Percentiles rank a stretch among this genome's conserved stretches.
phyloP scores from a whole-genome alignment of 2,329 filamentous ascomycete species.

The Alternaria consortialis region DNA sequence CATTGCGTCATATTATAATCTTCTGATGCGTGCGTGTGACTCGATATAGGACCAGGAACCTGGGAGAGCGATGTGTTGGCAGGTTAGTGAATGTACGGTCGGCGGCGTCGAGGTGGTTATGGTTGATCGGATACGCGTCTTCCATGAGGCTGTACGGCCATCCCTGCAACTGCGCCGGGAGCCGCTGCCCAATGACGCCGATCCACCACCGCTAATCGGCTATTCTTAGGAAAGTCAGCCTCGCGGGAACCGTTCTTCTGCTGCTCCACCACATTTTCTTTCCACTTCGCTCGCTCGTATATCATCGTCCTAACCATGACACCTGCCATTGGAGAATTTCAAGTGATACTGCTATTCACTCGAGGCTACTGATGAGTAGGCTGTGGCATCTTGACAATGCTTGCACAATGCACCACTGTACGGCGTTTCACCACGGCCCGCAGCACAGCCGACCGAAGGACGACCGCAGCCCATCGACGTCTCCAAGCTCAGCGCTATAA shows the following conservation, averaged over 20 bases:
- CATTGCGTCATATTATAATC: conserved; percentile 63
- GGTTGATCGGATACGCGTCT: conserved; percentile 17
- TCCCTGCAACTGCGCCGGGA: conserved; percentile 21
- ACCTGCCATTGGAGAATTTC: not conserved
- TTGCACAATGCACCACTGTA: conserved; percentile 11
- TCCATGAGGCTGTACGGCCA: conserved; percentile 17
- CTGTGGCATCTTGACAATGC: conserved; percentile 5
- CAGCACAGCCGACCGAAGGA: conserved; percentile 14
- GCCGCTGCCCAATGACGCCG: conserved; percentile 19
- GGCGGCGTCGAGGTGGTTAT: conserved; percentile 14
- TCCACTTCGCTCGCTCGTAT: not conserved
- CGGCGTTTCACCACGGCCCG: conserved; percentile 17
- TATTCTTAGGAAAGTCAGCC: conserved; percentile 17
- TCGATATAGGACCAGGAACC: not conserved
- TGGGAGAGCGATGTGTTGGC: conserved; percentile 3
- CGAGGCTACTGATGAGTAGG: not conserved
- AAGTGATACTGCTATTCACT: not conserved
- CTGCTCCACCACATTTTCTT: not conserved
- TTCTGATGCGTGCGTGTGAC: not conserved
- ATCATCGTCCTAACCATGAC: not conserved
- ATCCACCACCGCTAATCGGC: conserved; percentile 1
- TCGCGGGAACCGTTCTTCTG: conserved; percentile 7
- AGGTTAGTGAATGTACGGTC: conserved; percentile 1
- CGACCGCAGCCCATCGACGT: conserved; percentile 1
- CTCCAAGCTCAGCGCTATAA: conserved; percentile 2